Evolutionary conservation across 1,284 basidiomycete genomes (phyloP).

Genomic region (Phellopilus nigrolimitatus): DNA sequence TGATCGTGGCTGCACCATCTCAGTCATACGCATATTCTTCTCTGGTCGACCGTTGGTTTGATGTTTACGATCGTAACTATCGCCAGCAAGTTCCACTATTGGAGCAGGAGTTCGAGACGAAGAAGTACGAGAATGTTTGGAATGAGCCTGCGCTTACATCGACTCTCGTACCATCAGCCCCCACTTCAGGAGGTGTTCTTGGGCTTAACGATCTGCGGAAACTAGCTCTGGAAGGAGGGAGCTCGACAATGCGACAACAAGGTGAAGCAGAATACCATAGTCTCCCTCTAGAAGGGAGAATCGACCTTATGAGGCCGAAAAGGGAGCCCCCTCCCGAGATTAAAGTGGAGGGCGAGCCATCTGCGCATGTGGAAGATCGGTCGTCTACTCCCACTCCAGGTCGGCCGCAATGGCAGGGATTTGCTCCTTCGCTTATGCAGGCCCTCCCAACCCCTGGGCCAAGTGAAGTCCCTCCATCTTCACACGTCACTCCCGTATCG

Average conservation of each 20-base stretch:
- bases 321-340: slow-evolving; percentile 30
- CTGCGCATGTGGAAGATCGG: background rate
- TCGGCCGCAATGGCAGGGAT: slow-evolving; percentile 22
- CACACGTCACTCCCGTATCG: slow-evolving; percentile 28
- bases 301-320: slow-evolving; percentile 75
- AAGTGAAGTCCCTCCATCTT: slow-evolving; percentile 43
- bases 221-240: slow-evolving; percentile 59
- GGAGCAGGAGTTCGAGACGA: slow-evolving; percentile 56
- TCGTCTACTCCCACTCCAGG: slow-evolving; percentile 28
- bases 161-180: slow-evolving; percentile 29
- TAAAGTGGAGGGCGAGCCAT: slow-evolving; percentile 22
- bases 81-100: slow-evolving; percentile 46
- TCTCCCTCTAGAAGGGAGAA: slow-evolving; percentile 79
- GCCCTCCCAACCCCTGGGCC: slow-evolving; percentile 55
- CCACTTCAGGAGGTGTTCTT: slow-evolving; percentile 34
- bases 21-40: slow-evolving; percentile 69
- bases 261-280: slow-evolving; percentile 71
- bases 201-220: slow-evolving; percentile 67
- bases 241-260: slow-evolving; percentile 18
- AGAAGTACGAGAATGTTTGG: slow-evolving; percentile 72
- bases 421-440: slow-evolving; percentile 31
- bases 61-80: slow-evolving; percentile 84
- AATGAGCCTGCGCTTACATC: slow-evolving; percentile 39
- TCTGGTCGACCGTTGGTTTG: slow-evolving; percentile 89
- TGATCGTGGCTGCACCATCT: slow-evolving; percentile 30